phyloP scores from a whole-genome alignment of 331 rosid genomes.

The Phaseolus coccineus region DNA sequence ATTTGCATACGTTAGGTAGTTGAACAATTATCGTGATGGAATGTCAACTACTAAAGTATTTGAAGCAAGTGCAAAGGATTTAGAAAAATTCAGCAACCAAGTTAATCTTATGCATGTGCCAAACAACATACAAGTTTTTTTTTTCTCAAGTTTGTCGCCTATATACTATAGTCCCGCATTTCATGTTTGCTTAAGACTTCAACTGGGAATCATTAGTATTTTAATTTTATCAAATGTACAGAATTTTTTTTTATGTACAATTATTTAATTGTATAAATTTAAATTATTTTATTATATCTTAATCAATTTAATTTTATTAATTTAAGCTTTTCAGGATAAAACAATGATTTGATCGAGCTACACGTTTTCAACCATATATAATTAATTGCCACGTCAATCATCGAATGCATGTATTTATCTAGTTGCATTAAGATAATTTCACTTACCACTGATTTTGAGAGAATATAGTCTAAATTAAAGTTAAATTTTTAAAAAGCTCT shows the following conservation, averaged over 20 bases:
- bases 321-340: no score
- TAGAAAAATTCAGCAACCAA: background rate
- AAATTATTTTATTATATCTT: no score
- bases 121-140: background rate
- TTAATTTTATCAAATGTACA: no score
- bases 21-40: background rate
- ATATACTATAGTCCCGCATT: background rate
- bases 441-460: background rate
- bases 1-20: background rate
- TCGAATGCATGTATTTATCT: constrained; percentile 7
- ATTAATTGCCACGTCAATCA: background rate
- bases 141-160: background rate
- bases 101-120: background rate
- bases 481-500: no score
- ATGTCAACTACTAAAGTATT: constrained; percentile 29
- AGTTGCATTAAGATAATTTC: constrained; percentile 11
- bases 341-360: no score
- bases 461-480: no score
- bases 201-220: no score
- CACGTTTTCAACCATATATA: background rate
- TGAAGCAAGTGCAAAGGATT: background rate
- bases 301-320: no score
- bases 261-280: no score
- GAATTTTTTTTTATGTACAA: no score
- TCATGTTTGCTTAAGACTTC: background rate